Evolutionary conservation across 805 yeast genomes (phyloP), one percentile per base, ranked within the genome.

Genomic region (Wickerhamiella bombiphila): DNA sequence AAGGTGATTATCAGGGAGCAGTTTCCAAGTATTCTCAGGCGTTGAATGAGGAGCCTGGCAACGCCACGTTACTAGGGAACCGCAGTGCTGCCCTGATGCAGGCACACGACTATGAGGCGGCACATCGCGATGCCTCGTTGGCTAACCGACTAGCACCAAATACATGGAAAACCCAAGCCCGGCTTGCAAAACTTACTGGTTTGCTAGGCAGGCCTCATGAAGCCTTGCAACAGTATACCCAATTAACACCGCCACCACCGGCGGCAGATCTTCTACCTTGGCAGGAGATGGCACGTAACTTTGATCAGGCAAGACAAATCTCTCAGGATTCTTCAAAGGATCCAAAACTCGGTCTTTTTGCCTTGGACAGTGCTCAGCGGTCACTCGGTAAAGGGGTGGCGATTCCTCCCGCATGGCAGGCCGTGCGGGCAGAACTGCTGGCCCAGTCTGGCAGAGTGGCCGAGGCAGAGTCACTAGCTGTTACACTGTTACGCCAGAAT

Each of bases 21-120:
- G 43, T 50, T 6, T 48, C 44, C 7, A 44, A 45, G 22, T 59
- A 60, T 45, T 31, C 60, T 3, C 50, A 50, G 44, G 68, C 67
- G 11, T 40, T 63, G 8, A 49, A 48, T 24, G 39, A 46, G n/a
- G 65, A 55, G 34, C 60, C 63, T n/a, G 40, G 40, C 22, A 55
- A 53, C 37, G 52, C 64, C 2, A 49, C 53, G 7, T 55, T 57
- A 38, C 53, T 52, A 28, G 64, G 65, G 9, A 63, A 63, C 48
- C 46, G 68, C 24, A 42, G 56, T 11, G 60, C 63, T 51, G 65
- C 68, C 2, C 45, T 47, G 32, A 51, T 58, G 55, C 63, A 60
- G 36, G 45, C 47, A 13, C 45, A 46, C 15, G 46, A 53, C 39
- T 59, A 52, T 39, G 47, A 44, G 6, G 45, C 39, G 19, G 68